Base-by-base conservation (phyloP, 192 early-diverging fungal genomes). In the Backusella sp. region DNA sequence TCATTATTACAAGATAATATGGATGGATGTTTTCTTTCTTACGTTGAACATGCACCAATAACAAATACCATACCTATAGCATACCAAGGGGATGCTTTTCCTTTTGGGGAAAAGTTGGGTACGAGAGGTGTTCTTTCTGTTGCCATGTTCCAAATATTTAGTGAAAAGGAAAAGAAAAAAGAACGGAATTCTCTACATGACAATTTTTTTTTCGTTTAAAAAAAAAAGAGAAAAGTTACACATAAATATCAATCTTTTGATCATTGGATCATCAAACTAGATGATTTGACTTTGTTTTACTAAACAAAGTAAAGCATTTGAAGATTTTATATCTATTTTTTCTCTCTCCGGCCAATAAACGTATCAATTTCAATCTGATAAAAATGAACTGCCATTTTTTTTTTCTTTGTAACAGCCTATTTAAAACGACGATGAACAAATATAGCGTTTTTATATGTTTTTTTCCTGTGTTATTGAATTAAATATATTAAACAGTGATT, bases 81-180 rank as follows among this genome's bases (percentile, higher is more conserved):
- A 11, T 37, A 46, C 35, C 49, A 70, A 23, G 41, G 46, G 6
- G 39, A 74, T 52, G n/a, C 21, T 79, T 75, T 76, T 59, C 56
- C 21, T 59, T 59, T 59, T 59, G 11, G 9, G 26, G 56, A 12
- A 59, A 59, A 12, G 0, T 59, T 26, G 4, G 56, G 23, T 59
- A 59, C 4, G 4, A 59, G 23, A 59, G 56, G 53, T 2, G 53
- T 59, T 23, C 53, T 59, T 26, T 59, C 53, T 59, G 53, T 59
- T 59, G 53, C 23, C 53, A 59, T 59, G 53, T 8, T 23, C 8
- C 6, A 52, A 56, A 9, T 37, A 37, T 37, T 37, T 23, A 56
- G 6, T 26, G 3, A 59, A 26, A 59, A 59, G 11, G 23, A 12
- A 59, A 12, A 26, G 23, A n/a, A 59, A 26, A 59, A 59, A 26